A percentile compares a stretch with the other conserved stretches of the same genome.
These are phyloP conservation scores for Thecaphora thlaspeos DNA, from an alignment of 1,284 basidiomycete species.

Conservation along the genomic window DNA sequence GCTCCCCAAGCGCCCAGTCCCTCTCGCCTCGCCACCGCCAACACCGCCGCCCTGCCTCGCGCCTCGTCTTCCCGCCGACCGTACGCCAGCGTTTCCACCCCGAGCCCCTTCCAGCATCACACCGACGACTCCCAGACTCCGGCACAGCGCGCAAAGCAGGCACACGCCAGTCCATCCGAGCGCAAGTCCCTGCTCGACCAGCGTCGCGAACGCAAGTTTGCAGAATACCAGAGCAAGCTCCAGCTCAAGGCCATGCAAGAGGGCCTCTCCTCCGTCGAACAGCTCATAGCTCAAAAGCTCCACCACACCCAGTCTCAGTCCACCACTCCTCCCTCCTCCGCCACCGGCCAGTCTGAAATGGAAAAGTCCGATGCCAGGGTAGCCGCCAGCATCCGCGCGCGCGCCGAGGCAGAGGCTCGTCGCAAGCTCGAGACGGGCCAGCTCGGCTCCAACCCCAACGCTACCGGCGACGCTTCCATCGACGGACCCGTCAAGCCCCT, in stretches of 20 bases:
- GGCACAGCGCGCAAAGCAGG: not conserved
- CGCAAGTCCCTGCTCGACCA: slow-evolving; percentile 7
- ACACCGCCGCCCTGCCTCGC: too few species aligned
- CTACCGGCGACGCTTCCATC: too few species aligned
- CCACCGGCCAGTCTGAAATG: slow-evolving; percentile 9
- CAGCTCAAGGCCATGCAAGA: slow-evolving; percentile 46
- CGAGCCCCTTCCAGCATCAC: not conserved
- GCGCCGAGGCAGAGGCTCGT: slow-evolving; percentile 29
- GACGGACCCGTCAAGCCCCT: slow-evolving; percentile 44
- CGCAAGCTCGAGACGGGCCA: slow-evolving; percentile 30
- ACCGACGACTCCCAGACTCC: not conserved
- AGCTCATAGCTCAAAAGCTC: slow-evolving; percentile 12
- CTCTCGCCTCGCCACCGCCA: too few species aligned
- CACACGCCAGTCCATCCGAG: not conserved
- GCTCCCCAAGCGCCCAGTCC: too few species aligned
- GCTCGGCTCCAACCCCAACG: slow-evolving; percentile 20
- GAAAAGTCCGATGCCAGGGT: slow-evolving; percentile 30
- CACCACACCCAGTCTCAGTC: not conserved
- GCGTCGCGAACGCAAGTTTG: slow-evolving; percentile 41
- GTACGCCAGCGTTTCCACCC: not conserved
- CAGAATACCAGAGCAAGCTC: slow-evolving; percentile 48
- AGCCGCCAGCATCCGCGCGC: slow-evolving; percentile 21
- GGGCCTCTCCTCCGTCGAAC: slow-evolving; percentile 31
- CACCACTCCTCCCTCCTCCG: not conserved
- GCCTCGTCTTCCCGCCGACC: too few species aligned